Percentiles rank a stretch among this genome's conserved stretches.
phyloP scores from a whole-genome alignment of 2,329 filamentous ascomycete species.

The Phyllosticta citribraziliensis region DNA sequence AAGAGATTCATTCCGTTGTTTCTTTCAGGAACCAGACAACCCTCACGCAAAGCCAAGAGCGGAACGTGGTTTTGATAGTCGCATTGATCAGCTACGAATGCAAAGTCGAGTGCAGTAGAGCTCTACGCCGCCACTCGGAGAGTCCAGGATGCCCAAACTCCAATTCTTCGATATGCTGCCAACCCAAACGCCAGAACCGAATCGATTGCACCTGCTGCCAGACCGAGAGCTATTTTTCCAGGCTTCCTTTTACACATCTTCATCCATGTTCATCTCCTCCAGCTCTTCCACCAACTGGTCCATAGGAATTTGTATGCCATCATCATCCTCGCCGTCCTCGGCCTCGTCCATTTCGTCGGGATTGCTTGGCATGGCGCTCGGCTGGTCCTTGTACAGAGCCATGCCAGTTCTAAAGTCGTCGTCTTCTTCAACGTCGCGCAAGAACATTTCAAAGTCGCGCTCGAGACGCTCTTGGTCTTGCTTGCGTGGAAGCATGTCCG shows the following conservation, averaged over 20 bases:
- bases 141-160: neutral
- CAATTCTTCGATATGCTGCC: neutral
- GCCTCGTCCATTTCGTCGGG: constrained; percentile 56
- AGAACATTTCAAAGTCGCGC: constrained; percentile 91
- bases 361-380: constrained; percentile 47
- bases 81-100: neutral
- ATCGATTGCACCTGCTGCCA: neutral
- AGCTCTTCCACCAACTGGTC: constrained; percentile 74
- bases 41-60: too few relatives aligned
- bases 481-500: constrained; percentile 77
- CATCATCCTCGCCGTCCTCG: constrained; percentile 45
- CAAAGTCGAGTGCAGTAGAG: neutral
- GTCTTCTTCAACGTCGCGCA: constrained; percentile 94
- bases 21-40: too few relatives aligned
- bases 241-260: constrained; percentile 19
- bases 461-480: constrained; percentile 82
- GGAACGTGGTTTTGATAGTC: too few relatives aligned
- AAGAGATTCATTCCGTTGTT: too few relatives aligned
- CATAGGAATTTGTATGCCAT: constrained; percentile 43
- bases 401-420: constrained; percentile 75
- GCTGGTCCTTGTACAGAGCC: constrained; percentile 69
- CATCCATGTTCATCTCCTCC: constrained; percentile 71
- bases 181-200: neutral
- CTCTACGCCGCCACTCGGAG: neutral
- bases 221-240: neutral